phyloP scores from a whole-genome alignment of 148 eudicot genomes.

The Gaultheria prostrata region DNA sequence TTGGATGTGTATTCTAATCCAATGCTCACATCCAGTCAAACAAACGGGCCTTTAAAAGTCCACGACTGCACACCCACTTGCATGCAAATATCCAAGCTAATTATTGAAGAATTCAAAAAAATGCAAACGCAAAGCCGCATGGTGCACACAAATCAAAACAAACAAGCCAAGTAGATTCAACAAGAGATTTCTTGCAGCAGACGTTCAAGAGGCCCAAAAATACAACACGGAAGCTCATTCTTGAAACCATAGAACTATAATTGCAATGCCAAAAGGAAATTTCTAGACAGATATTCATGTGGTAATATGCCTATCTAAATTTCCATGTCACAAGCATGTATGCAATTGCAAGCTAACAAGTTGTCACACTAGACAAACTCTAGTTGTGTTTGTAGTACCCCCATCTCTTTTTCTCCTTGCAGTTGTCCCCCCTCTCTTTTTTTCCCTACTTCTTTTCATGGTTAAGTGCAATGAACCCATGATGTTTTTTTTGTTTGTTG shows the following conservation, averaged over 20 bases:
- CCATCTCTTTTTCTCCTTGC: not conserved
- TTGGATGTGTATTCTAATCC: not conserved
- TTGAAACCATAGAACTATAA: not conserved
- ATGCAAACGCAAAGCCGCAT: not conserved
- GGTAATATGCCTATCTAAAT: not conserved
- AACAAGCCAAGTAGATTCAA: not conserved
- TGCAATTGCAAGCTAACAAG: not conserved
- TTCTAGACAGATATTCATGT: not conserved
- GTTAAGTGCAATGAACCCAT: not conserved
- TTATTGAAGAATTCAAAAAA: not conserved
- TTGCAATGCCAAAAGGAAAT: not conserved
- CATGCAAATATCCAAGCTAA: not conserved
- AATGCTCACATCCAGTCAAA: not conserved
- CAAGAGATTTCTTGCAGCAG: not conserved
- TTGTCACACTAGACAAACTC: not conserved
- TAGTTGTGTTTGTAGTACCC: not conserved
- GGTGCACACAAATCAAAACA: not conserved
- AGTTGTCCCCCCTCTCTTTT: not conserved
- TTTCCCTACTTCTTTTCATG: not conserved
- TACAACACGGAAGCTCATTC: not conserved
- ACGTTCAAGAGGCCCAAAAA: not conserved
- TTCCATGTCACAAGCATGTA: not conserved
- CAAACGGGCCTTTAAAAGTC: not conserved
- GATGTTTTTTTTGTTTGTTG: conserved; percentile 1
- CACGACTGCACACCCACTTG: not conserved